phyloP scores from a whole-genome alignment of 2,329 filamentous ascomycete genomes.

The Phyllosticta citrichinensis region DNA sequence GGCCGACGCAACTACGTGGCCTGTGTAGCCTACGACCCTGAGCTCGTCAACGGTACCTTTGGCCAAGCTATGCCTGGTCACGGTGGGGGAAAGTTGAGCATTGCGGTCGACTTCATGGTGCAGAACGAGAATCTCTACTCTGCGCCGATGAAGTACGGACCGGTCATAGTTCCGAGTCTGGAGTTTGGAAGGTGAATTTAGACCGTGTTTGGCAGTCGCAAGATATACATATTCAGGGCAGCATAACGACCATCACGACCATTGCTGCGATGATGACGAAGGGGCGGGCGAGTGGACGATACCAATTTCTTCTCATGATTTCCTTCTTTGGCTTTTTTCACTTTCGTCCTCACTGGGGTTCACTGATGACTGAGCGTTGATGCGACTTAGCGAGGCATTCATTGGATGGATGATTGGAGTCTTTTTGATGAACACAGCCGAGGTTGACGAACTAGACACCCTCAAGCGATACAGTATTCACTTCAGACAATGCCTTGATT shows the following conservation, averaged over 20 bases:
- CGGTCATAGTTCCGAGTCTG: conserved; percentile 77
- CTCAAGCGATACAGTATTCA: neutral
- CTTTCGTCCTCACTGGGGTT: neutral
- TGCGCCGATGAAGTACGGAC: conserved; percentile 86
- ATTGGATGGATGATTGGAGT: neutral
- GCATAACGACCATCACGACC: neutral
- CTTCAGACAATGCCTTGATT: neutral
- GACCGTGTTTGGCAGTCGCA: neutral
- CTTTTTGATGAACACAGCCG: neutral
- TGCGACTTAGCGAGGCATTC: conserved; percentile 3
- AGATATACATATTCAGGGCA: neutral
- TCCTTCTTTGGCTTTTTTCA: neutral
- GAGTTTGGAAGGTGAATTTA: conserved; percentile 37
- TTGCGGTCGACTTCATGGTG: conserved; percentile 94
- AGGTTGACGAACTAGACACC: neutral
- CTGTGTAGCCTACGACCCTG: conserved; percentile 88
- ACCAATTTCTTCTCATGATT: neutral
- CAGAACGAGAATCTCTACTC: conserved; percentile 79
- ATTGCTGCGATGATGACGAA: neutral
- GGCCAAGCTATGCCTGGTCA: conserved; percentile 29
- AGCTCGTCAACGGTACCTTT: conserved; percentile 49
- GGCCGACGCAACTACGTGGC: conserved; percentile 85
- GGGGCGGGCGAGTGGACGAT: neutral
- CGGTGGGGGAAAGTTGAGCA: conserved; percentile 51
- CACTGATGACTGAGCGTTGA: neutral